Percentiles rank a stretch among this genome's conserved stretches.
Conservation (phyloP, 148 eudicot genomes). For the Chenopodium album region DNA sequence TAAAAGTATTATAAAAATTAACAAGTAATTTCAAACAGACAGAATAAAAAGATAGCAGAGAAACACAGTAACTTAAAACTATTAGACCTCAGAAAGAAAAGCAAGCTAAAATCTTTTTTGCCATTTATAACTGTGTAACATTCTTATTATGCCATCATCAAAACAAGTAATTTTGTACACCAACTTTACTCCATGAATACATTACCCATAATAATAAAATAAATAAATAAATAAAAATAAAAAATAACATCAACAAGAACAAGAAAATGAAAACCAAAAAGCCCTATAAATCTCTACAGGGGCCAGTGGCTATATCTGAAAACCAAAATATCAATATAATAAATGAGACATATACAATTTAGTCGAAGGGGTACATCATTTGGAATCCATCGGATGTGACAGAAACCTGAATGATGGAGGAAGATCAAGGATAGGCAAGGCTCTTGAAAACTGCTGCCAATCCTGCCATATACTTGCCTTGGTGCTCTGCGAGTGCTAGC, state of each 20-base stretch:
- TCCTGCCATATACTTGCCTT: constrained; percentile 85
- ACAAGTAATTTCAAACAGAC: no score
- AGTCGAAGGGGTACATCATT: constrained; percentile 10
- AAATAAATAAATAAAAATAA: neutral
- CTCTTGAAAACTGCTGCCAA: constrained; percentile 47
- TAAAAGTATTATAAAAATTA: no score
- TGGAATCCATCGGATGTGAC: neutral
- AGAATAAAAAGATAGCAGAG: no score
- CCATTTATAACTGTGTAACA: neutral
- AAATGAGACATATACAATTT: constrained; percentile 21
- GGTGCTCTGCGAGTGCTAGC: constrained; percentile 83
- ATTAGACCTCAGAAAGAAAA: neutral
- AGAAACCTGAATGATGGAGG: neutral
- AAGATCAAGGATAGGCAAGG: constrained; percentile 45
- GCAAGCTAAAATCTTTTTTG: neutral
- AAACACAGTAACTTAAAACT: no score
- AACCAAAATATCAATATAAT: neutral
- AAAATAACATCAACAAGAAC: neutral
- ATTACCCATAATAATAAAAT: neutral
- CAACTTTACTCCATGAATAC: constrained; percentile 12
- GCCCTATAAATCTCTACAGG: constrained; percentile 5
- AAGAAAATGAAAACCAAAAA: neutral
- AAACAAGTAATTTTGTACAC: constrained; percentile 26
- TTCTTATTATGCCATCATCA: constrained; percentile 19
- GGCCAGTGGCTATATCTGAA: neutral